Percentiles rank a stretch among this genome's conserved stretches.
phyloP scores from a whole-genome alignment of 2,329 filamentous ascomycete genomes.

The Ophiosphaerella narmari region DNA sequence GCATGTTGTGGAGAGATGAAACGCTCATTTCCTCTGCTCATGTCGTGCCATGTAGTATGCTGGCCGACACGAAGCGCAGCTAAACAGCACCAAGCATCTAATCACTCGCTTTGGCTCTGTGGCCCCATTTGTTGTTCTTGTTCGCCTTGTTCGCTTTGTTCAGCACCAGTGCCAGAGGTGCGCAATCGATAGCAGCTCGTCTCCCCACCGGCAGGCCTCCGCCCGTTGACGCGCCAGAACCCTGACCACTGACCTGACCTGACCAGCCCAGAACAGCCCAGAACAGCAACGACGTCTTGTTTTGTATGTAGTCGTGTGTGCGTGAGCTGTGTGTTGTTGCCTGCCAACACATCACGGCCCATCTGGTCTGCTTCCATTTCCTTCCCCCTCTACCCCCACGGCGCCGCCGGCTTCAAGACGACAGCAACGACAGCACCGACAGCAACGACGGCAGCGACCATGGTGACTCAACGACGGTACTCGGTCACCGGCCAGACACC shows the following conservation, averaged over 20 bases:
- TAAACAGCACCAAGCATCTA: too few relatives aligned
- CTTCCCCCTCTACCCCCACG: neutral
- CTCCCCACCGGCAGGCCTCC: conserved; percentile 33
- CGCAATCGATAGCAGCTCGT: conserved; percentile 26
- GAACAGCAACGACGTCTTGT: conserved; percentile 13
- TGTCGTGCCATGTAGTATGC: too few relatives aligned
- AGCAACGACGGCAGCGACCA: conserved; percentile 5
- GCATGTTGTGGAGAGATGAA: too few relatives aligned
- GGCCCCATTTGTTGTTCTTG: too few relatives aligned
- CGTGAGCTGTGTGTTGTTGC: neutral
- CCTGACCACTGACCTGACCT: conserved; percentile 5
- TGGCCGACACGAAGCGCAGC: too few relatives aligned
- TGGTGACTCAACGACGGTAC: conserved; percentile 43
- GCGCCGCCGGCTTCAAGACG: neutral
- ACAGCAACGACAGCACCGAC: neutral
- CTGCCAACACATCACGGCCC: conserved; percentile 20
- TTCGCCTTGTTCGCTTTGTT: too few relatives aligned
- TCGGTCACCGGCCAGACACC: conserved; percentile 45
- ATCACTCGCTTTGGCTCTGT: too few relatives aligned
- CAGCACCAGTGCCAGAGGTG: conserved; percentile 7
- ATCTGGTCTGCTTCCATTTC: conserved; percentile 5
- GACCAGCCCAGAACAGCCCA: conserved; percentile 26
- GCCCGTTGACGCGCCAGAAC: conserved; percentile 21
- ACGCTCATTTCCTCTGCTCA: conserved; percentile 21
- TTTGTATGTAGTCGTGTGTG: neutral